Percentiles rank a stretch among this genome's conserved stretches.
Evolutionary conservation across 176 grass and related monocot genomes (phyloP).

Genomic region (Bothriochloa decipiens): DNA sequence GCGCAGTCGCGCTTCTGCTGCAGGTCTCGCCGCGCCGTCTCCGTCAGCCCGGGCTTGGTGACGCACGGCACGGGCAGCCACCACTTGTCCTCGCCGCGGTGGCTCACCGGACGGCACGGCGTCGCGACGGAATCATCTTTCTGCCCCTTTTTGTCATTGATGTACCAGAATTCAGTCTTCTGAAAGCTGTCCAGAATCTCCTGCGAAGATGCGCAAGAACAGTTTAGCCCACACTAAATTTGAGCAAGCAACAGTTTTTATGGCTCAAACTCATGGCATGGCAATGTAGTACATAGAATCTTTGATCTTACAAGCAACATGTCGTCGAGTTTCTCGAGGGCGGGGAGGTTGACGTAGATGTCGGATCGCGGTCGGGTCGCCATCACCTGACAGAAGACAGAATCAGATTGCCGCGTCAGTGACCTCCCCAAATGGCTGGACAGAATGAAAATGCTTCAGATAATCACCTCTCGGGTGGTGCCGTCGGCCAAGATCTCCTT

Average conservation of each 20-base stretch:
- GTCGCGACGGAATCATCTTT: slow-evolving; percentile 35
- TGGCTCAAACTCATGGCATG: neutral
- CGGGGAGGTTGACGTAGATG: slow-evolving; percentile 85
- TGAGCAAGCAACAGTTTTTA: neutral
- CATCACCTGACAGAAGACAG: slow-evolving; percentile 62
- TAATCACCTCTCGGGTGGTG: slow-evolving; percentile 46
- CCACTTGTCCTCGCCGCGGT: slow-evolving; percentile 73
- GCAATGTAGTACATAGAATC: neutral
- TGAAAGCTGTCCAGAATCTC: slow-evolving; percentile 77
- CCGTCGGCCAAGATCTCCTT: slow-evolving; percentile 66
- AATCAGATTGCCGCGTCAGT: neutral
- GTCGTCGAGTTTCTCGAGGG: slow-evolving; percentile 85
- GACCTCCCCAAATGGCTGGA: neutral
- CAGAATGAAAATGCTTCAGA: slow-evolving; percentile 2
- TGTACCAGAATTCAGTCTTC: slow-evolving; percentile 95
- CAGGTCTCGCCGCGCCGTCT: slow-evolving; percentile 62
- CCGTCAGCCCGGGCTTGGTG: slow-evolving; percentile 65
- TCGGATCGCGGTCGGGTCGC: slow-evolving; percentile 68
- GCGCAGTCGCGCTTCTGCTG: slow-evolving; percentile 76
- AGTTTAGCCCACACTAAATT: neutral
- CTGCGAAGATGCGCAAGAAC: slow-evolving; percentile 38
- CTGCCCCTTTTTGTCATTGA: slow-evolving; percentile 53
- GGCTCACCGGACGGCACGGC: slow-evolving; percentile 47
- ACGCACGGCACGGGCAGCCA: slow-evolving; percentile 89
- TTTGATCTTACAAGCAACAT: slow-evolving; percentile 75